Evolutionary conservation across 139 green algal species (phyloP).

Genomic region (Coccomyxa sp.): DNA sequence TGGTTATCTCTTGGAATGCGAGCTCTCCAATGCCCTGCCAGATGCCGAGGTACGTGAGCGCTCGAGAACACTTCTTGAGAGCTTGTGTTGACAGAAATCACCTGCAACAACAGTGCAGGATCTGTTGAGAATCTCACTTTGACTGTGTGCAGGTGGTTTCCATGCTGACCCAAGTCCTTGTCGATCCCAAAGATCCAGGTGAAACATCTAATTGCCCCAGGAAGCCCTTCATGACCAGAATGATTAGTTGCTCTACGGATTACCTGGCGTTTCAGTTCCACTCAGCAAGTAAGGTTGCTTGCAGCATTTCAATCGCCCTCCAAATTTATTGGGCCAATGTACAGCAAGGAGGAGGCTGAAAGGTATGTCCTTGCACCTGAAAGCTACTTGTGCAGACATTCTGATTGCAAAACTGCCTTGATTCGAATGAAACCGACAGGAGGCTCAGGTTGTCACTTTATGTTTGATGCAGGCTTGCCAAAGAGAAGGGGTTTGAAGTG

Average conservation of each 20-base stretch:
- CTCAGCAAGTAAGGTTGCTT: no score
- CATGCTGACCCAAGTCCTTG: constrained; percentile 30
- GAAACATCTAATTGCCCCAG: no score
- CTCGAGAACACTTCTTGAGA: not conserved
- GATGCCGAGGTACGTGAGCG: not conserved
- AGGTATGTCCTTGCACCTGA: no score
- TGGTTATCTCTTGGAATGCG: constrained; percentile 12
- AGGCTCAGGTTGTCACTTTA: not conserved
- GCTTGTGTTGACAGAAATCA: not conserved
- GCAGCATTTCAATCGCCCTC: constrained; percentile 20
- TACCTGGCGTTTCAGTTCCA: no score
- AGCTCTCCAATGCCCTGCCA: not conserved
- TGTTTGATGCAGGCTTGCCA: not conserved
- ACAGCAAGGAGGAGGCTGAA: constrained; percentile 9
- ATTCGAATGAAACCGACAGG: not conserved
- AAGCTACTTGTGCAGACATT: no score
- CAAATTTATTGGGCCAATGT: constrained; percentile 27
- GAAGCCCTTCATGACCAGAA: no score
- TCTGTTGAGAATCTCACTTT: not conserved
- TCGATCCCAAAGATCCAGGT: constrained; percentile 19
- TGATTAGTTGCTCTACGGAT: no score
- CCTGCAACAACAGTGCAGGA: not conserved
- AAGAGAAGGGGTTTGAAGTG: constrained; percentile 21
- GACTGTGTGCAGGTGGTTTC: constrained; percentile 14
- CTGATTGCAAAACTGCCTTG: no score